Evolutionary conservation across 2,329 filamentous ascomycete species (phyloP).

Genomic region (Penicillium oxalicum): DNA sequence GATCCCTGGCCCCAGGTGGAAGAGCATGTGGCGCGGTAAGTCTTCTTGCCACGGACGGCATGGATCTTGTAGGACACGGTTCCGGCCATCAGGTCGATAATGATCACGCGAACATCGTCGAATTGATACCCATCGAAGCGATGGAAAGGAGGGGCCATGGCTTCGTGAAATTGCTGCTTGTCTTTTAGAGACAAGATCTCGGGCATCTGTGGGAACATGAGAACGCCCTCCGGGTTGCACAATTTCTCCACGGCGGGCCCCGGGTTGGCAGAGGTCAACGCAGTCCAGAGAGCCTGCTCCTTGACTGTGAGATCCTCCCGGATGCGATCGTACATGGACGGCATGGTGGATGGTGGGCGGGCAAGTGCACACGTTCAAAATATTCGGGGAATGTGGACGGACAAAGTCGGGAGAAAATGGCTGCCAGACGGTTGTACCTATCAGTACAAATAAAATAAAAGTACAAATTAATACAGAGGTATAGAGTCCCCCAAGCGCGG

Average conservation of each 20-base stretch:
- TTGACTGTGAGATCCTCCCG: conserved; percentile 31
- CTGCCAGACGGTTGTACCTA: not conserved
- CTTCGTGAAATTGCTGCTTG: conserved; percentile 19
- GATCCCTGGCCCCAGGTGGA: conserved; percentile 35
- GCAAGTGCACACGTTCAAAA: not conserved
- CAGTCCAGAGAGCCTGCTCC: conserved; percentile 34
- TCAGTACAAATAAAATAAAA: no score
- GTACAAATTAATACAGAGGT: no score
- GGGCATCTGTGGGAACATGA: conserved; percentile 29
- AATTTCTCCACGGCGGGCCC: conserved; percentile 30
- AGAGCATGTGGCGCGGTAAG: conserved; percentile 26
- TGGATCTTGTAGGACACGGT: conserved; percentile 30
- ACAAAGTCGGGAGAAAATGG: not conserved
- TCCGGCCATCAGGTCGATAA: conserved; percentile 35
- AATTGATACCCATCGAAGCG: conserved; percentile 31
- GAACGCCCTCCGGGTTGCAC: conserved; percentile 26
- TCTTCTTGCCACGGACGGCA: conserved; percentile 22
- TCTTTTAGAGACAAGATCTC: conserved; percentile 29
- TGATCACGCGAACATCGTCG: conserved; percentile 25
- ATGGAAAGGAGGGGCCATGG: conserved; percentile 30
- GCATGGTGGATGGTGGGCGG: conserved; percentile 20
- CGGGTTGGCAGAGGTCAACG: conserved; percentile 33
- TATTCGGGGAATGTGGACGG: not conserved
- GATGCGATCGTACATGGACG: conserved; percentile 35
- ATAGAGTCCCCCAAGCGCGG: no score